Base-by-base conservation (phyloP, 2,329 filamentous ascomycete species). In the Apiospora saccharicola region DNA sequence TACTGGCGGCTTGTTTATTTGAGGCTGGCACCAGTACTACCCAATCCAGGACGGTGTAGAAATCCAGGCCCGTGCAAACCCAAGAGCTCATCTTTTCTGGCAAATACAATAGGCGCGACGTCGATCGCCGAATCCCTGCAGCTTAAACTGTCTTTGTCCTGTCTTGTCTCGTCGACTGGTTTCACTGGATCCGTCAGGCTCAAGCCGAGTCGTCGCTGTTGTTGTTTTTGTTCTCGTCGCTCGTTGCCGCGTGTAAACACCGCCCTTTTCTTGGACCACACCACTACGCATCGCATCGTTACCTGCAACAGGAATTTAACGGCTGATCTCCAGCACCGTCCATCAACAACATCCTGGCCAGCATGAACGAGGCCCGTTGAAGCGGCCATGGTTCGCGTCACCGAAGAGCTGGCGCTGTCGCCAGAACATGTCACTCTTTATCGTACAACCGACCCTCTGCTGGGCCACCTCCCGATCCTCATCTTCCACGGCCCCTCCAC, bases 401-500 rank as follows among this genome's bases (percentile, higher is more conserved):
- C 90, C 78, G 90, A 92, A 76, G 92, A 94, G 83, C 89, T 95
- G 86, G 90, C 90, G 80, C 88, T 98, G 82, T 92, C 94, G 82
- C 88, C 93, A 81, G 93, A 96, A 82, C 89, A 93, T 81, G 90
- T 98, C 82, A 91, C 90, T 80, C 93, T 98, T 79, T 98, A 97
- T 87, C 93, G 97, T 84, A 91, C 94, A 77, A 92, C 91, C 81
- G 96, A 99, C 83, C 91, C 94, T 74, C 86, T 95, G 76, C 91
- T 97, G 72, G 92, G 92, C 82, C 89, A 95, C 84, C 87, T 95
- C 74, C 91, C 95, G 70, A 87, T 98, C 77, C 88, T 98, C 77
- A 89, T 98, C 82, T 98, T 98, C 87, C 94, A 98, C 82, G 96
- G 96, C 19, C 90, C 95, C 22, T 96, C 96, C 67, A 95, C 95